phyloP scores from a whole-genome alignment of 805 yeast genomes.

The Candida berthetii region DNA sequence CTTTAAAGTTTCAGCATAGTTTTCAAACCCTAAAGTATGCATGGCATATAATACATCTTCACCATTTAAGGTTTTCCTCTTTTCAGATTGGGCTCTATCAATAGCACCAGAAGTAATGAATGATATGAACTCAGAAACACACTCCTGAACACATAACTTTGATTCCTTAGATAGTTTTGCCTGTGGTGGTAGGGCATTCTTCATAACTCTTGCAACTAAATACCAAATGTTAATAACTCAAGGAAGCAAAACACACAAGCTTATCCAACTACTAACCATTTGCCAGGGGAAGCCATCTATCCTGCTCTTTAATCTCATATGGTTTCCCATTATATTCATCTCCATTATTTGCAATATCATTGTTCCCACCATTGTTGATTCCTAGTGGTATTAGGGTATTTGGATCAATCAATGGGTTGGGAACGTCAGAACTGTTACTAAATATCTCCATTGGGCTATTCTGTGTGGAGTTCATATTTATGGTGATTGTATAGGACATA shows the following conservation, averaged over 20 bases:
- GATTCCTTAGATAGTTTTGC: slow-evolving; percentile 78
- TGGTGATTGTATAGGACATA: too few species aligned
- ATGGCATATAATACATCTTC: slow-evolving; percentile 70
- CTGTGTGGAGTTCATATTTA: too few species aligned
- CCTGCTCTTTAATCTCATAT: slow-evolving; percentile 64
- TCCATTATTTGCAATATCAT: slow-evolving; percentile 1
- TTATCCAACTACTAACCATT: slow-evolving; percentile 33
- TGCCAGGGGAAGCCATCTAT: slow-evolving; percentile 76
- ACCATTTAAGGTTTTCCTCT: slow-evolving; percentile 73
- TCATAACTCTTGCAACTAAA: slow-evolving; percentile 66
- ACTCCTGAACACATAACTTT: slow-evolving; percentile 76
- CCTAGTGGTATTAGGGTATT: too few species aligned
- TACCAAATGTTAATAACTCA: neutral
- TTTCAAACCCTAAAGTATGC: slow-evolving; percentile 74
- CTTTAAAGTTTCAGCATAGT: slow-evolving; percentile 73
- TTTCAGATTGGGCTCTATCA: slow-evolving; percentile 68
- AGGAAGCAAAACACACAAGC: too few species aligned
- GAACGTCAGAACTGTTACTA: too few species aligned
- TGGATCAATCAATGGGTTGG: too few species aligned
- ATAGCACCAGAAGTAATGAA: slow-evolving; percentile 78
- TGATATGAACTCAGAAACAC: slow-evolving; percentile 76
- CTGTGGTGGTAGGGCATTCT: slow-evolving; percentile 58
- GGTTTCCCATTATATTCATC: slow-evolving; percentile 18
- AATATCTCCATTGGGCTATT: too few species aligned
- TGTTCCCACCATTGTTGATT: neutral